A percentile compares a stretch with the other conserved stretches of the same genome.
These are phyloP conservation scores for Stereum hirsutum DNA, from an alignment of 1,284 basidiomycete genomes.

Conservation along the genomic window DNA sequence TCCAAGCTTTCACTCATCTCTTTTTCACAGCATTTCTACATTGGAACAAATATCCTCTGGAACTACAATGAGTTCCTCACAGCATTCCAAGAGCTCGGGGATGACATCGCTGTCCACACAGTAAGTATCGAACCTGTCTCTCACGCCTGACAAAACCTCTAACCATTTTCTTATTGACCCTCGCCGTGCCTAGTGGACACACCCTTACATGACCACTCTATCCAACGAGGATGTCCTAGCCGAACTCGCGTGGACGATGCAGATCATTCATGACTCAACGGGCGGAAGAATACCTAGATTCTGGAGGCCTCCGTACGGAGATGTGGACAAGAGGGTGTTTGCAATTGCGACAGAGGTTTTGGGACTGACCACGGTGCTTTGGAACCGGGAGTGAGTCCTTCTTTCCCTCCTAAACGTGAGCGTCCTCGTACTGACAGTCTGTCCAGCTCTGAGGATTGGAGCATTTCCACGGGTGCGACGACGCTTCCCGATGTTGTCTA, in stretches of 20 bases:
- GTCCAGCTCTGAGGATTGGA: slow-evolving; percentile 61
- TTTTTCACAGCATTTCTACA: slow-evolving; percentile 84
- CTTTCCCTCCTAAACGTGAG: background rate
- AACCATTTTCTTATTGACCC: too few species aligned
- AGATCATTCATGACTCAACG: slow-evolving; percentile 75
- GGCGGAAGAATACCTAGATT: slow-evolving; percentile 63
- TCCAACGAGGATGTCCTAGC: slow-evolving; percentile 63
- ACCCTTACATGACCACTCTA: slow-evolving; percentile 75
- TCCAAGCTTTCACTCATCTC: too few species aligned
- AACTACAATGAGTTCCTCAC: slow-evolving; percentile 44
- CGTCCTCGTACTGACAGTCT: background rate
- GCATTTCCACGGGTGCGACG: slow-evolving; percentile 29
- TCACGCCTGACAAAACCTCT: too few species aligned
- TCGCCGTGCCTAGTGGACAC: too few species aligned
- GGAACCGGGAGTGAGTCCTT: slow-evolving; percentile 66
- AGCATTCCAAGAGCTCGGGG: slow-evolving; percentile 39
- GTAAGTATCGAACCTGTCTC: too few species aligned
- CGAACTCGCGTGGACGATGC: slow-evolving; percentile 79
- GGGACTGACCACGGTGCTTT: slow-evolving; percentile 63
- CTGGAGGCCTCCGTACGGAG: slow-evolving; percentile 77
- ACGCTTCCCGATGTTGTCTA: slow-evolving; percentile 33
- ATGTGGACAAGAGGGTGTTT: slow-evolving; percentile 63
- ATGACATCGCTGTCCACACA: slow-evolving; percentile 76
- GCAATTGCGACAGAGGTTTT: slow-evolving; percentile 71
- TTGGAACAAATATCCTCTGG: slow-evolving; percentile 62